Evolutionary conservation across 306 rosid genomes (phyloP).

Genomic region (Hippophae gyantsensis): DNA sequence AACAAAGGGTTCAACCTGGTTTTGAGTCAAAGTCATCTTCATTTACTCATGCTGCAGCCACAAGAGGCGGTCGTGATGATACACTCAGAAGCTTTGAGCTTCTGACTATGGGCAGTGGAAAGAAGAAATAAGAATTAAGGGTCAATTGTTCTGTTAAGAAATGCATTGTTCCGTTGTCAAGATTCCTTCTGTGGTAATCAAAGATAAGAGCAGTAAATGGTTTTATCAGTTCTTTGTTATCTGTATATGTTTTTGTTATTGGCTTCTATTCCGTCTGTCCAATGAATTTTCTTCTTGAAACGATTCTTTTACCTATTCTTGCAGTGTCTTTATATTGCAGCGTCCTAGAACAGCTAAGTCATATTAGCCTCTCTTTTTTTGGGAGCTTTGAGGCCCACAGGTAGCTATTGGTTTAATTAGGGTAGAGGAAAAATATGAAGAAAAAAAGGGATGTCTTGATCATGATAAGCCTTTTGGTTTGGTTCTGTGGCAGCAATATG

Average conservation of each 20-base stretch:
- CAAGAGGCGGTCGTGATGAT: slow-evolving; percentile 72
- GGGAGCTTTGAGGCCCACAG: slow-evolving; percentile 19
- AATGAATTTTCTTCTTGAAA: slow-evolving; percentile 33
- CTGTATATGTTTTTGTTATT: slow-evolving; percentile 38
- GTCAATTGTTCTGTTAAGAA: slow-evolving; percentile 12
- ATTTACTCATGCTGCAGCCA: slow-evolving; percentile 40
- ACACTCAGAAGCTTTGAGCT: slow-evolving; percentile 81
- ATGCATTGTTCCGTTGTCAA: slow-evolving; percentile 24
- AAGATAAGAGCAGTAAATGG: slow-evolving; percentile 21
- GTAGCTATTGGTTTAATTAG: slow-evolving; percentile 19
- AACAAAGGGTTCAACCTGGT: slow-evolving; percentile 77
- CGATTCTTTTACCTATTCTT: slow-evolving; percentile 20
- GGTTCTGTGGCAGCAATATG: too few relatives aligned
- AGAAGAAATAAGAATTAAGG: slow-evolving; percentile 22
- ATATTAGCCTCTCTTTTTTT: too few relatives aligned
- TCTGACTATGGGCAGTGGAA: slow-evolving; percentile 87
- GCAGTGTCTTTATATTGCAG: slow-evolving; percentile 8
- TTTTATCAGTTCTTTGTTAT: slow-evolving; percentile 33
- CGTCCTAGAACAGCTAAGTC: slow-evolving; percentile 20
- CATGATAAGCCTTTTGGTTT: too few relatives aligned
- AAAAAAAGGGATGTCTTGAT: too few relatives aligned
- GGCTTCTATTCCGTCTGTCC: slow-evolving; percentile 40
- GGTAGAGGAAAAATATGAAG: too few relatives aligned
- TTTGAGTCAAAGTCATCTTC: slow-evolving; percentile 62
- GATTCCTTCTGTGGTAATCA: slow-evolving; percentile 19